Percentiles rank a stretch among this genome's conserved stretches.
phyloP scores from a whole-genome alignment of 2,329 filamentous ascomycete species.

The Exophiala lecanii-corni region DNA sequence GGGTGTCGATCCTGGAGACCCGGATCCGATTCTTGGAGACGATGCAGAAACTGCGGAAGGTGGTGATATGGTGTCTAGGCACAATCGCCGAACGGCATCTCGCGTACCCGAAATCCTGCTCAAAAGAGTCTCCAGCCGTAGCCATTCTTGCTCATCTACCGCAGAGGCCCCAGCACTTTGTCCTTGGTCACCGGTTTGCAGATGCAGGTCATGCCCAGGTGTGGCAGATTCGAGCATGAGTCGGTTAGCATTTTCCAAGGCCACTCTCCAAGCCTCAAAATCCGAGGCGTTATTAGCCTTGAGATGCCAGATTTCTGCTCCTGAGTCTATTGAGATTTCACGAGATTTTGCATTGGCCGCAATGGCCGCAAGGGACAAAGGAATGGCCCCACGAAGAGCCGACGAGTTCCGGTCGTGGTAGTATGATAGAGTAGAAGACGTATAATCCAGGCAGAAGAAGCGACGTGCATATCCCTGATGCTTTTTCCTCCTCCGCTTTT shows the following conservation, averaged over 20 bases:
- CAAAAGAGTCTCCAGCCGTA: slow-evolving; percentile 76
- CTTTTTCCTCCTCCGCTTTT: slow-evolving; percentile 88
- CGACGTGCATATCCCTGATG: slow-evolving; percentile 88
- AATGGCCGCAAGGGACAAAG: slow-evolving; percentile 83
- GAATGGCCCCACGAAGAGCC: slow-evolving; percentile 84
- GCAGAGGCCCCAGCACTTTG: slow-evolving; percentile 30
- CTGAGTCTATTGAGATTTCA: slow-evolving; percentile 95
- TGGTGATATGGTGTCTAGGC: slow-evolving; percentile 64
- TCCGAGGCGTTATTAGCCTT: slow-evolving; percentile 77
- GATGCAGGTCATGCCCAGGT: slow-evolving; percentile 29
- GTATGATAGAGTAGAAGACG: slow-evolving; percentile 89
- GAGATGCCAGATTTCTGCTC: slow-evolving; percentile 94
- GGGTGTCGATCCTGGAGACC: slow-evolving; percentile 18
- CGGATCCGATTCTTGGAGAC: slow-evolving; percentile 14
- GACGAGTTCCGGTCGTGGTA: slow-evolving; percentile 94
- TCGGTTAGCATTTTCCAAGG: slow-evolving; percentile 76
- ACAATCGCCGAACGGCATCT: slow-evolving; percentile 80
- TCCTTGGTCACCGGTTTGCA: slow-evolving; percentile 29
- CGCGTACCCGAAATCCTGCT: slow-evolving; percentile 81
- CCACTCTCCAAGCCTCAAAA: slow-evolving; percentile 80
- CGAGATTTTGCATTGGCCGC: slow-evolving; percentile 81
- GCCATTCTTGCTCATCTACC: slow-evolving; percentile 78
- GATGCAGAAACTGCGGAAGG: slow-evolving; percentile 30
- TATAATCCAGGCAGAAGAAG: slow-evolving; percentile 95
- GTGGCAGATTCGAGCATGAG: slow-evolving; percentile 31